Evolutionary conservation across 148 eudicot genomes (phyloP).

Genomic region (Rhododendron williamsianum): DNA sequence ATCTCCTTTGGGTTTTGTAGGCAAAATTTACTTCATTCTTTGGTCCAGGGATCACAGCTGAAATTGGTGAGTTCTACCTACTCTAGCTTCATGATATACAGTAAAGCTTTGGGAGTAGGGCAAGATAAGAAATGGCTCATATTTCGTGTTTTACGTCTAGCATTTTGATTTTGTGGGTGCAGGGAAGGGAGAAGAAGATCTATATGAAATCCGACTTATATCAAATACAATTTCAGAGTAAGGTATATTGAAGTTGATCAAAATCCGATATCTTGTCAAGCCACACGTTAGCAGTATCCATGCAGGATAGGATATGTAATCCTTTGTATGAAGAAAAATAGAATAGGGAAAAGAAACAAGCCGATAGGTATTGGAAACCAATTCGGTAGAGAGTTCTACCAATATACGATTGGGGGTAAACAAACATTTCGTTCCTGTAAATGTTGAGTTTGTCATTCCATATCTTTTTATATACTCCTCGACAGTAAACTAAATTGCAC

Average conservation of each 20-base stretch:
- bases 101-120: not conserved
- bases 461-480: not conserved
- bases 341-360: not conserved
- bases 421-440: not conserved
- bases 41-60: slow-evolving; percentile 92
- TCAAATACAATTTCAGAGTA: slow-evolving; percentile 53
- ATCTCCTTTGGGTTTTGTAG: slow-evolving; percentile 29
- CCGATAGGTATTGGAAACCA: not conserved
- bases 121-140: not conserved
- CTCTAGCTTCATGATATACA: not conserved
- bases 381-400: not conserved
- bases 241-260: not conserved
- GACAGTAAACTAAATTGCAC: not conserved
- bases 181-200: slow-evolving; percentile 60
- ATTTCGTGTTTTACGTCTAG: not conserved
- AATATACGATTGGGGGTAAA: not conserved
- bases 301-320: not conserved
- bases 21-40: slow-evolving; percentile 91
- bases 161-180: slow-evolving; percentile 26
- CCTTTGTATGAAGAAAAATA: not conserved
- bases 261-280: not conserved
- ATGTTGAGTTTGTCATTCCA: not conserved
- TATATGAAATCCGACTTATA: slow-evolving; percentile 85
- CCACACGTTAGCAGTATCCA: not conserved
- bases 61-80: slow-evolving; percentile 61